phyloP scores from a whole-genome alignment of 805 yeast species.

The Lipomyces yamanashiensis region DNA sequence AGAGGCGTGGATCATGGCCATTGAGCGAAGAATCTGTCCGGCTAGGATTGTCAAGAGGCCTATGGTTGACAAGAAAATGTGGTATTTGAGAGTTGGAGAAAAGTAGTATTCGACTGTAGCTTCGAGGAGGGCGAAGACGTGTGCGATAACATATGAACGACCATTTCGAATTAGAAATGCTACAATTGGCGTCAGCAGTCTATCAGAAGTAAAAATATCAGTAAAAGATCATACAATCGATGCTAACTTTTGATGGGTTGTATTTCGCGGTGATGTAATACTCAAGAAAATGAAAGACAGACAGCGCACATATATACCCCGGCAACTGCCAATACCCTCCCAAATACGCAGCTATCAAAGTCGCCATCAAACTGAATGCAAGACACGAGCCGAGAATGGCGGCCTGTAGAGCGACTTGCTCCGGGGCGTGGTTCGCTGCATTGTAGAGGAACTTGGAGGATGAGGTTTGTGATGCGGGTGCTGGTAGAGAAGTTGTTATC shows the following conservation, averaged over 20 bases:
- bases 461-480: not conserved
- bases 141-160: slow-evolving; percentile 60
- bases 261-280: slow-evolving; percentile 77
- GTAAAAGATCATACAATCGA: slow-evolving; percentile 52
- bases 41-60: slow-evolving; percentile 57
- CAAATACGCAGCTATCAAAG: slow-evolving; percentile 19
- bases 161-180: slow-evolving; percentile 71
- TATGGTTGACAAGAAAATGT: slow-evolving; percentile 36
- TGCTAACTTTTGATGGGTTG: slow-evolving; percentile 67
- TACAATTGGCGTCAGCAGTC: slow-evolving; percentile 3
- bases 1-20: slow-evolving; percentile 88
- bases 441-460: slow-evolving; percentile 4
- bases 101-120: slow-evolving; percentile 50
- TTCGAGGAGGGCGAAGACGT: slow-evolving; percentile 59
- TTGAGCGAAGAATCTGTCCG: slow-evolving; percentile 73
- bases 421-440: slow-evolving; percentile 33
- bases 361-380: slow-evolving; percentile 29
- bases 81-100: slow-evolving; percentile 49
- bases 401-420: slow-evolving; percentile 42
- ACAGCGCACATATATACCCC: slow-evolving; percentile 57
- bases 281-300: slow-evolving; percentile 80
- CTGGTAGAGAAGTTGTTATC: not conserved
- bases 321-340: slow-evolving; percentile 43
- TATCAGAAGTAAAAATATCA: not conserved
- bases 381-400: slow-evolving; percentile 42